These are phyloP conservation scores for Panicum miliaceum DNA, from an alignment of 176 grass and related monocot genomes.

Conservation along the genomic window DNA sequence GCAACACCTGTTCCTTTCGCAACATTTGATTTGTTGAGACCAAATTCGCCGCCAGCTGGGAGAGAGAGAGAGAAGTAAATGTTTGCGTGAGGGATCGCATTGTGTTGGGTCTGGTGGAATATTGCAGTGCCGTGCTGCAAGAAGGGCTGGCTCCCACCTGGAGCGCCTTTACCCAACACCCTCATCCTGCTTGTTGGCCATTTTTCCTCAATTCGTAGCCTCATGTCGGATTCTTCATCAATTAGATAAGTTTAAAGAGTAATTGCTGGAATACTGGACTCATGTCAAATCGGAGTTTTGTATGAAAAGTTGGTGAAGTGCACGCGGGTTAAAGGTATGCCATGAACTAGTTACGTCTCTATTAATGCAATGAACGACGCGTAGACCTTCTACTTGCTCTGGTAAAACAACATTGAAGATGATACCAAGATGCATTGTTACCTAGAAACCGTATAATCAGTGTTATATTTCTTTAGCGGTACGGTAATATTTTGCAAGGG, in stretches of 20 bases:
- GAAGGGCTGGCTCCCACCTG: constrained; percentile 29
- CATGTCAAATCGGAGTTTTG: neutral
- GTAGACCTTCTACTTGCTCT: neutral
- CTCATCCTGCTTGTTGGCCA: constrained; percentile 30
- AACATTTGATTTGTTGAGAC: constrained; percentile 35
- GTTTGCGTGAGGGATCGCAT: neutral
- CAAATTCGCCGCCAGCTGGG: neutral
- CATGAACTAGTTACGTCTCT: neutral
- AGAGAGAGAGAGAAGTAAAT: neutral
- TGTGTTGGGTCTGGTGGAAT: constrained; percentile 25
- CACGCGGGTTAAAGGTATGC: neutral
- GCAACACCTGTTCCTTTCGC: constrained; percentile 9
- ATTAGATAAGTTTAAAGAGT: neutral
- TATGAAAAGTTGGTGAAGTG: neutral
- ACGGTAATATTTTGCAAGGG: neutral
- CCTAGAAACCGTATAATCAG: neutral
- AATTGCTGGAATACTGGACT: constrained; percentile 5
- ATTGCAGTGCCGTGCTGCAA: neutral
- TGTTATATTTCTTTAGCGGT: neutral
- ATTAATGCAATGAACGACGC: no score
- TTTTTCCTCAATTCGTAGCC: neutral
- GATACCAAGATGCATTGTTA: neutral
- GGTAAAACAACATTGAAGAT: neutral
- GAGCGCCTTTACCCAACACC: constrained; percentile 29
- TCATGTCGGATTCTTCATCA: constrained; percentile 16